phyloP scores from a whole-genome alignment of 352 stramenopile genomes.

The Phytophthora sp. region DNA sequence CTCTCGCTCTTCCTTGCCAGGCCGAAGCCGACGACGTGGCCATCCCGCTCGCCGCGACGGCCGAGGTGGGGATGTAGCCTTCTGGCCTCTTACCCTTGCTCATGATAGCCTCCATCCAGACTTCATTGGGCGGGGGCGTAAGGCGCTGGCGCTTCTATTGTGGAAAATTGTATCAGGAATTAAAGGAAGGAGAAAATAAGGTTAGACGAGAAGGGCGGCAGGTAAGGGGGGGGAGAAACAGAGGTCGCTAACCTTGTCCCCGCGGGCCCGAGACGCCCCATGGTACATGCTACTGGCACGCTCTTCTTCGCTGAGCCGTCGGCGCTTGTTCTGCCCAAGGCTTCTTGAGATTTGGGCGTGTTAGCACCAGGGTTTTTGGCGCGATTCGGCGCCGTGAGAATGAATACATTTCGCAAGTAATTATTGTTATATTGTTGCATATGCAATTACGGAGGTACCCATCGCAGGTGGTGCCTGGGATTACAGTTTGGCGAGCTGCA shows the following conservation, averaged over 20 bases:
- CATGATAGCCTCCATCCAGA: conserved; percentile 79
- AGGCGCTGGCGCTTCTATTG: conserved; percentile 38
- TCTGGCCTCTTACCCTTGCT: conserved; percentile 56
- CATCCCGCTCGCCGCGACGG: background rate
- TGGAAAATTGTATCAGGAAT: background rate
- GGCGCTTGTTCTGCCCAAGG: conserved; percentile 10
- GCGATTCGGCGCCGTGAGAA: conserved; percentile 4
- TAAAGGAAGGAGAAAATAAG: background rate
- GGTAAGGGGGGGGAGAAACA: background rate
- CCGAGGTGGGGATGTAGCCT: conserved; percentile 20
- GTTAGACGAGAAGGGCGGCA: conserved; percentile 7
- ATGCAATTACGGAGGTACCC: conserved; percentile 18
- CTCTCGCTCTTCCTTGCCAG: conserved; percentile 19
- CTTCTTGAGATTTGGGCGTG: conserved; percentile 31
- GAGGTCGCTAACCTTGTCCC: conserved; percentile 41
- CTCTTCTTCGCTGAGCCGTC: conserved; percentile 23
- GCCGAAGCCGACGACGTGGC: conserved; percentile 3
- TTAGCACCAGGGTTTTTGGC: conserved; percentile 20
- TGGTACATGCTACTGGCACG: conserved; percentile 37
- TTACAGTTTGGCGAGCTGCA: conserved; percentile 21
- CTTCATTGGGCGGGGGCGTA: conserved; percentile 55
- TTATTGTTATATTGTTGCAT: conserved; percentile 8
- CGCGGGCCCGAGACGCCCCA: conserved; percentile 26
- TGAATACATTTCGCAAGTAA: conserved; percentile 3
- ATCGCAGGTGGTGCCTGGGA: conserved; percentile 3